Base-by-base conservation (phyloP, 441 rosid genomes). In the Populus tomentosa region DNA sequence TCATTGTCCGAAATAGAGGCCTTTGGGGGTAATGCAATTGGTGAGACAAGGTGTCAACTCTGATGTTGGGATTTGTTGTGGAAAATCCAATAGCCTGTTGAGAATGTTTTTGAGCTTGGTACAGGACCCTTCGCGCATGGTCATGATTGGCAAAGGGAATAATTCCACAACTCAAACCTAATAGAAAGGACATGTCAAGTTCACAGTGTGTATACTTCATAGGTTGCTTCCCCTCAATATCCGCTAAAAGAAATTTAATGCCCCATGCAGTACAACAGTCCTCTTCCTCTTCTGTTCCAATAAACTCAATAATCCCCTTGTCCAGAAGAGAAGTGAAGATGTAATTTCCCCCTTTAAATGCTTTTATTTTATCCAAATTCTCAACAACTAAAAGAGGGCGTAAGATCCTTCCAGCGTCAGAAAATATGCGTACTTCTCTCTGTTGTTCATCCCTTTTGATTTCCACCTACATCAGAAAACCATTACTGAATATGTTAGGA, bases 21-120 rank as follows among this genome's bases (percentile, higher is more conserved):
- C 86, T 87, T 72, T 94, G 99, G 16, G 99, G 98, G 78, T 94
- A 96, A 79, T 83, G 85, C 69, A 96, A 61, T 24, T 91, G 98
- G 76, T 92, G 98, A 24, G 95, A 84, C 74, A 94, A 82, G 0
- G 98, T 92, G 75, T 92, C 99, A 61, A 92, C 93, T 78, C 98
- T 86, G 78, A 90, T 89, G 78, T 86, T 88, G 10, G 96, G 96
- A 82, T 94, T 92, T 21, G 98, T 92, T 7, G 96, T 88, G 20
- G 95, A 88, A 85, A 87, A 96, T 62, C 99, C 99, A 79, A 96
- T 96, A 6, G 91, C 99, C 75, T 96, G 98, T 56, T 91, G 93
- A 70, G 89, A 92, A 76, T 94, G 98, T 79, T 96, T 30, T 30
- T 30, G 97, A 9, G 98, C 87, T 77, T 94, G 95, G 82, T 92